A percentile compares a stretch with the other conserved stretches of the same genome.
Evolutionary conservation across 176 grass and related monocot genomes (phyloP).

Genomic region (Thinopyrum elongatum): DNA sequence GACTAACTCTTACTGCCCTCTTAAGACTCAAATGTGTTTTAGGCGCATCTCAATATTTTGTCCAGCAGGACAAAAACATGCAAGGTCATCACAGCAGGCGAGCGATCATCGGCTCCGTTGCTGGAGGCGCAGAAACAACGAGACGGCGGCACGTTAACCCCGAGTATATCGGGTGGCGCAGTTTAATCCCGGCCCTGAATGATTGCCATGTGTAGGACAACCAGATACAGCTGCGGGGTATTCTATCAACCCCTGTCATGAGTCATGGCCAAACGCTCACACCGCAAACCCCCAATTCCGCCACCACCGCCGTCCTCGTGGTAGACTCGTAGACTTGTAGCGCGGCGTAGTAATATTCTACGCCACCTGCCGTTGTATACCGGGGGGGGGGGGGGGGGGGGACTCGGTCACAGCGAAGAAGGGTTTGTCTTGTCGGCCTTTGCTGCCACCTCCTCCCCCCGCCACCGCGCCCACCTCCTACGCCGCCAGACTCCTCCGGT

Average conservation of each 20-base stretch:
- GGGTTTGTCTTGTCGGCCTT: neutral
- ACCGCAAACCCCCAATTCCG: neutral
- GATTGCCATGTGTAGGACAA: constrained; percentile 32
- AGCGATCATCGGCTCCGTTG: neutral
- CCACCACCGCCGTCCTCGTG: neutral
- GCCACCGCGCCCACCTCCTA: neutral
- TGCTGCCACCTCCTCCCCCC: neutral
- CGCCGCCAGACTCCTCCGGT: no score
- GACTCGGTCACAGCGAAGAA: neutral
- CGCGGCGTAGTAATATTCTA: neutral
- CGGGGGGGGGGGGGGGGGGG: neutral
- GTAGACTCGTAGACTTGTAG: no score
- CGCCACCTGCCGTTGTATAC: neutral
- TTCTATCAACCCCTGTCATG: constrained; percentile 4
- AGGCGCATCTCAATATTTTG: neutral
- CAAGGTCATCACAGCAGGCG: no score
- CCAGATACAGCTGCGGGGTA: neutral
- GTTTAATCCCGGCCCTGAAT: neutral
- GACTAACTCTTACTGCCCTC: no score
- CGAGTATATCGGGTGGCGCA: no score
- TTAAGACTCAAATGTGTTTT: no score
- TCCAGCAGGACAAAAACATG: no score
- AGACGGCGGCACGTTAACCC: no score
- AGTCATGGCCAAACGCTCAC: no score
- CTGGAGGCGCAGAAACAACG: neutral